phyloP scores from a whole-genome alignment of 2,329 filamentous ascomycete species.

The Stachybotrys echinatus region DNA sequence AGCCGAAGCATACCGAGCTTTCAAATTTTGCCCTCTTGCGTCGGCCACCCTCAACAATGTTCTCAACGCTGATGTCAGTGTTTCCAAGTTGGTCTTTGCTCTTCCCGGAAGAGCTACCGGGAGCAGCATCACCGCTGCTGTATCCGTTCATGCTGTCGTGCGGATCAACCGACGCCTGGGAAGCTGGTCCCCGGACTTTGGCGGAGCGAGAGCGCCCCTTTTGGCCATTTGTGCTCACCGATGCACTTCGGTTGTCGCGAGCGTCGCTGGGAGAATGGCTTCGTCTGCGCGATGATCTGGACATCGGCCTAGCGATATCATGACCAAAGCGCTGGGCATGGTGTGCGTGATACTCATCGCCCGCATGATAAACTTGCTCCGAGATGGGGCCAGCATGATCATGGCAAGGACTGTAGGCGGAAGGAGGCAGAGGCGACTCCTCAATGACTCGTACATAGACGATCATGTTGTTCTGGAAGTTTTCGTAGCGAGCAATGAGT shows the following conservation, averaged over 20 bases:
- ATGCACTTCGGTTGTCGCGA: slow-evolving; percentile 71
- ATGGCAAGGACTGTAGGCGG: slow-evolving; percentile 45
- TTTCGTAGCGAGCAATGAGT: slow-evolving; percentile 93
- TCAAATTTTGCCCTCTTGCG: slow-evolving; percentile 93
- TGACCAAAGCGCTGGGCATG: slow-evolving; percentile 47
- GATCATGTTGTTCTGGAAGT: slow-evolving; percentile 86
- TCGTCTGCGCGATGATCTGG: slow-evolving; percentile 66
- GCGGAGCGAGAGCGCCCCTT: slow-evolving; percentile 64
- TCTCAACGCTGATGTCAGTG: slow-evolving; percentile 95
- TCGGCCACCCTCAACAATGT: slow-evolving; percentile 94
- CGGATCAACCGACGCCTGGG: slow-evolving; percentile 49
- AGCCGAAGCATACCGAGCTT: slow-evolving; percentile 73
- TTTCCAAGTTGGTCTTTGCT: slow-evolving; percentile 84
- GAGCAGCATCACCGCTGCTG: slow-evolving; percentile 81
- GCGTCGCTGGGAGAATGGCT: slow-evolving; percentile 70
- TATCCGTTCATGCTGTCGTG: slow-evolving; percentile 68
- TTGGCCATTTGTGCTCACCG: slow-evolving; percentile 56
- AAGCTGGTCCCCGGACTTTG: slow-evolving; percentile 56
- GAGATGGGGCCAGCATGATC: slow-evolving; percentile 48
- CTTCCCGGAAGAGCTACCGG: slow-evolving; percentile 67
- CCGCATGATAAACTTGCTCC: slow-evolving; percentile 48
- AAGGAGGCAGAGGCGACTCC: slow-evolving; percentile 40
- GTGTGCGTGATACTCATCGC: slow-evolving; percentile 44
- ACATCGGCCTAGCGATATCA: slow-evolving; percentile 61
- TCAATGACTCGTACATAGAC: slow-evolving; percentile 87